Evolutionary conservation across 768 basidiomycete genomes (phyloP), one percentile per base, ranked within the genome.

Genomic region (Leccinum barrowsii): DNA sequence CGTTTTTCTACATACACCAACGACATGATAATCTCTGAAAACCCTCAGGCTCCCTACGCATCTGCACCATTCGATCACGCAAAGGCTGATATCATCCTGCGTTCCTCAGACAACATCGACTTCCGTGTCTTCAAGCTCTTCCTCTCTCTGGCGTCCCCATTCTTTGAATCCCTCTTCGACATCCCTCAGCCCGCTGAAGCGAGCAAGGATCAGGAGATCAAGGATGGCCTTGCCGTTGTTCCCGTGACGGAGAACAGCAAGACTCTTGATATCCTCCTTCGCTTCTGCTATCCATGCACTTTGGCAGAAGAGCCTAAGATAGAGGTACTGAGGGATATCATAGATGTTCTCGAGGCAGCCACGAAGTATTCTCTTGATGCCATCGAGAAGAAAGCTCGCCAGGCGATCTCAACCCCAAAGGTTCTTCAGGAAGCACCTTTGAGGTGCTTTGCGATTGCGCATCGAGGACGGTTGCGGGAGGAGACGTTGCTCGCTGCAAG

Each of bases 131-230:
- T 60, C 48, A 60, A 37, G 15, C 37, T 37, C 37, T 37, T 37
- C 37, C 37, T 37, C 37, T 37, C 37, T 37, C 37, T 37, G 37
- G 48, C 52, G 15, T 61, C 59, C 37, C 52, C 72, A 0, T 64
- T 76, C 53, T 79, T 76, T 50, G 59, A 67, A 21, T 59, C 64
- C 22, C 71, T 78, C 62, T 73, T 77, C 51, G 53, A 56, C 13
- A 57, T 73, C 1, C 70, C 70, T 0, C 68, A 74, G 40, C 63
- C 71, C 1, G 17, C 37, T 2, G 22, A 61, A 46, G 60, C 8
- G 5, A 49, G 7, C 4, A 37, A 46, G 3, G 62, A 63, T 10
- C 63, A 60, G 50, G 60, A 60, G 12, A 51, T 21, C 47, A 62
- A 47, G 22, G 57, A 34, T 21, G 50, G 64, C 12, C 58, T 68